Evolutionary conservation across 2,329 filamentous ascomycete species (phyloP), one percentile per base, ranked within the genome.

Genomic region (Clonostachys byssicola): DNA sequence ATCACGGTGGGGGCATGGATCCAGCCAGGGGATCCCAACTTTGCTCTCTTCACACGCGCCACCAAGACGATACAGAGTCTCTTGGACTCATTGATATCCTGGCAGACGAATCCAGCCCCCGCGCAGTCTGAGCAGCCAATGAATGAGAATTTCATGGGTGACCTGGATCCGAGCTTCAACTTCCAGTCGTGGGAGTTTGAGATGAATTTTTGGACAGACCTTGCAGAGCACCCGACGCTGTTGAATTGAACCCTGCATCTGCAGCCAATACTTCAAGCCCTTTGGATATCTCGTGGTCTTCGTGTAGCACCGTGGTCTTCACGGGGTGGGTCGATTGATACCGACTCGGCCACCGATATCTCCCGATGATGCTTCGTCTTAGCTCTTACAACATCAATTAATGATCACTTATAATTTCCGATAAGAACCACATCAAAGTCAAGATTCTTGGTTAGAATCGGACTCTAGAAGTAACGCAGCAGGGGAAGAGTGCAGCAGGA

Each of bases 11-110:
- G 54, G 9, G 51, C 51, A 4, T 40, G 52, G 36, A 48, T 54
- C 17, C 38, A 47, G 14, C 40, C 47, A 5, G 52, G 52, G n/a
- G 54, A 56, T 20, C 49, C 54, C 13, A 54, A 54, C 41, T 56
- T 53, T 33, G 52, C 52, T 17, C 52, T 56, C 17, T 48, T 56
- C 5, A 43, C 50, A 6, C 46, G 51, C n/a, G 54, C 54, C 4
- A 49, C 51, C 9, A 49, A 51, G 42, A 54, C 51, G 6, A 56
- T 56, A 4, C 45, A 45, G 7, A 49, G 33, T 14, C 40, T 52
- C 6, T 43, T 52, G 12, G 43, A 52, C 60, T 6, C 78, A 76
- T 54, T 84, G 16, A 17, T 34, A 23, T 14, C 20, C 17, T 14
- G 17, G 34, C 30, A 35, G 16, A 10, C 43, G 12, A 13, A 30